These are phyloP conservation scores for Hypomyces rosellus DNA, from an alignment of 2,329 filamentous ascomycete genomes.

Conservation along the genomic window DNA sequence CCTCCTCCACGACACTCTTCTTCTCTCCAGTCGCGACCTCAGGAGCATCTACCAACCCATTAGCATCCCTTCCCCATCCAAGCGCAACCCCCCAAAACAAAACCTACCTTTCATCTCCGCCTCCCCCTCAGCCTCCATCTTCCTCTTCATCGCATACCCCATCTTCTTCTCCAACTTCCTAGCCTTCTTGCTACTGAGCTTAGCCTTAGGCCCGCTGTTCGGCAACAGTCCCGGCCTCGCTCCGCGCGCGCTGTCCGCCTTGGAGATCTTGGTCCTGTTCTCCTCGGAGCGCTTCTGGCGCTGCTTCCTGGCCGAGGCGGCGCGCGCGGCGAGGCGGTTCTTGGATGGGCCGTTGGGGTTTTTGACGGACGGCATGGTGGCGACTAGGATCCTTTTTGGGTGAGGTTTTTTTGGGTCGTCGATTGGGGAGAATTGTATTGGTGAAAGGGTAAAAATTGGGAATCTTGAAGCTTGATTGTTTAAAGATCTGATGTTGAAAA, in stretches of 20 bases:
- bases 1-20: slow-evolving; percentile 13
- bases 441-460: no score
- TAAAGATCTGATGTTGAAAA: slow-evolving; percentile 1
- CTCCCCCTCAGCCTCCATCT: slow-evolving; percentile 44
- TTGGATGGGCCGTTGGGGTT: slow-evolving; percentile 53
- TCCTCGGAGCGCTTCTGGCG: slow-evolving; percentile 36
- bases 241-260: slow-evolving; percentile 41
- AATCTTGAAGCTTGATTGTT: no score
- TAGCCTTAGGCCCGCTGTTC: slow-evolving; percentile 46
- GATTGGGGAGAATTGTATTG: no score
- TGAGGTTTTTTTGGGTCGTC: background rate
- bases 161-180: slow-evolving; percentile 51
- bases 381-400: background rate
- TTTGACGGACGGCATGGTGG: slow-evolving; percentile 47
- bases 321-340: slow-evolving; percentile 44
- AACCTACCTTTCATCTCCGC: slow-evolving; percentile 42
- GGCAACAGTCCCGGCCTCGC: slow-evolving; percentile 48
- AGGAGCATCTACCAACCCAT: slow-evolving; percentile 15
- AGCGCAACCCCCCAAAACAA: background rate
- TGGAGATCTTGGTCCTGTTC: slow-evolving; percentile 33
- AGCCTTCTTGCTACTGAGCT: slow-evolving; percentile 49
- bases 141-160: slow-evolving; percentile 46
- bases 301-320: slow-evolving; percentile 38
- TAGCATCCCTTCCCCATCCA: background rate
- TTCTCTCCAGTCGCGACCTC: slow-evolving; percentile 2